Conservation (phyloP, 371 early-diverging fungal genomes). For the Mortierella sp. region DNA sequence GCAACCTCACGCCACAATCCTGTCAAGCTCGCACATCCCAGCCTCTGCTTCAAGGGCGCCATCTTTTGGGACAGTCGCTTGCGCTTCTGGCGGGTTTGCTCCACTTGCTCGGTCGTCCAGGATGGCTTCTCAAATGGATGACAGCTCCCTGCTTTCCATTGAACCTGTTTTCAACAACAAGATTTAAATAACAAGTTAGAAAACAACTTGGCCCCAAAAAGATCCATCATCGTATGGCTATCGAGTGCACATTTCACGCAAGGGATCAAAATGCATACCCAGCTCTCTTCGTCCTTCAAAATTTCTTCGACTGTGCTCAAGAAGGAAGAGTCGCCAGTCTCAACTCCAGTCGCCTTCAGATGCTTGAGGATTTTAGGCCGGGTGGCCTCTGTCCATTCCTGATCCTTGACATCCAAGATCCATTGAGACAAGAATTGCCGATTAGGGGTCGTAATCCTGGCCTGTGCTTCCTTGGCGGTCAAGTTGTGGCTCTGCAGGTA, state of each 20-base stretch:
- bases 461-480: conserved; percentile 36
- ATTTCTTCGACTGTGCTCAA: conserved; percentile 26
- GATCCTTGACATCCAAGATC: conserved; percentile 37
- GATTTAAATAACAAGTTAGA: neutral
- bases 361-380: conserved; percentile 34
- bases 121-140: conserved; percentile 36
- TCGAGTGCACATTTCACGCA: neutral
- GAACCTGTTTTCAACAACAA: conserved; percentile 12
- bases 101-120: conserved; percentile 19
- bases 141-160: conserved; percentile 55
- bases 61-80: conserved; percentile 23
- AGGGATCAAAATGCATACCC: conserved; percentile 29
- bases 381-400: conserved; percentile 32
- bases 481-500: conserved; percentile 63
- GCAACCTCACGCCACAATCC: conserved; percentile 33
- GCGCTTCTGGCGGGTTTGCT: conserved; percentile 28
- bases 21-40: conserved; percentile 34
- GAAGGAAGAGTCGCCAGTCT: conserved; percentile 35
- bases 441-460: conserved; percentile 53
- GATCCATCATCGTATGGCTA: neutral
- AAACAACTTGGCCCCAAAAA: neutral
- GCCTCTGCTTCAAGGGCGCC: conserved; percentile 35
- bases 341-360: conserved; percentile 25
- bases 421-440: conserved; percentile 51
- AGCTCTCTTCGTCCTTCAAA: conserved; percentile 35